Evolutionary conservation across 2,329 filamentous ascomycete species (phyloP), one percentile per base, ranked within the genome.

Genomic region (Emergomyces orientalis): DNA sequence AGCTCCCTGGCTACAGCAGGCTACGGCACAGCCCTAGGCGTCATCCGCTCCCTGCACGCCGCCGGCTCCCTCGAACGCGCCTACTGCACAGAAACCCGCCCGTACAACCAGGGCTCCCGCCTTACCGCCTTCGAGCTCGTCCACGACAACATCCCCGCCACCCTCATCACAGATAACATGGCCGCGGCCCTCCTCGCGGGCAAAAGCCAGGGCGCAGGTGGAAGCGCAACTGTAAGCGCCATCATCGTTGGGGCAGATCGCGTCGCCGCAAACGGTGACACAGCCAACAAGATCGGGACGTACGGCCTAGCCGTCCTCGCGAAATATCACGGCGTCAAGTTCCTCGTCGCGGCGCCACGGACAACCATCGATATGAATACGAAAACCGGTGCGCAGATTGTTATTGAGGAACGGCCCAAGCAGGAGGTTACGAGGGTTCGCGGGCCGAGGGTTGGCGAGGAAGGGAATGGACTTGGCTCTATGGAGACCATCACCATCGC

Each of bases 211-310:
- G 86, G 87, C 70, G 14, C 22, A 27, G 7, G 6, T 3, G 30
- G 7, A 37, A 37, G 51, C 6, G 51, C 7, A 3, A 3, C 32
- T 3, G 89, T 99, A 64, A 84, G 86, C 6, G 93, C 91, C 6
- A 90, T 99, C 60, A 88, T 99, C 37, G 94, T 99, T 0, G 94
- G 94, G 34, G 94, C 94, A 2, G 94, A 99, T 74, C 86, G 94
- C 63, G 94, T 99, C 17, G 94, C 93, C 39, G 89, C 91, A 59
- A 99, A 99, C 71, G 94, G 94, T 37, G 94, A 99, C 77, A 97
- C 94, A 0, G 94, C 94, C 62, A 99, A 99, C 80, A 99, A 99
- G 80, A 95, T 99, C 65, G 94, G 94, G 60, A 99, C 94, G 0
- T 97, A 99, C 74, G 84, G 88, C 62, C 83, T 99, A 3, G 91